phyloP scores from a whole-genome alignment of 345 rosid species.

The Geranium rotundifolium region DNA sequence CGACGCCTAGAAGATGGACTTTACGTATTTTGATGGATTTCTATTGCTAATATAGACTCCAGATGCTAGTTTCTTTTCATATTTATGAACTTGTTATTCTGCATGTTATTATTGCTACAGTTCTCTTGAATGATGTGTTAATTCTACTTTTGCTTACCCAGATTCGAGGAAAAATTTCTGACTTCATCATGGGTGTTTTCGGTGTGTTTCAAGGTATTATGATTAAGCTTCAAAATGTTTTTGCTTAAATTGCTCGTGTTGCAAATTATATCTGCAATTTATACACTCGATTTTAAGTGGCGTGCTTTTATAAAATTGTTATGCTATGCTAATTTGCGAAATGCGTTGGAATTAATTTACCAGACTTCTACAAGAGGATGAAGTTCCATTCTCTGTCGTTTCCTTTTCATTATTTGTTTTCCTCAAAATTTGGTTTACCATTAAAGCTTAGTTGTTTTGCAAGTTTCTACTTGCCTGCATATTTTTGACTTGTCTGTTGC shows the following conservation, averaged over 20 bases:
- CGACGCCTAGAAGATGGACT: not conserved
- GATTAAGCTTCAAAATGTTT: not conserved
- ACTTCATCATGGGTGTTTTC: conserved; percentile 67
- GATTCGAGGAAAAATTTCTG: conserved; percentile 71
- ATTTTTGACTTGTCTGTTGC: not conserved
- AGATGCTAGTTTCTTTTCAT: not conserved
- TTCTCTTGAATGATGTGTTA: conserved; percentile 6
- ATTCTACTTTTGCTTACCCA: conserved; percentile 15
- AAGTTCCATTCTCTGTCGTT: no score
- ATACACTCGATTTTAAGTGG: not conserved
- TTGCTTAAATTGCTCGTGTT: not conserved
- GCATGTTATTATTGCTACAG: not conserved
- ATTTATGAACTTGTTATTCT: no score
- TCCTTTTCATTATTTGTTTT: no score
- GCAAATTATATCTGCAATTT: no score
- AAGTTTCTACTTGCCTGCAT: not conserved
- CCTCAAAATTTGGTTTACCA: no score
- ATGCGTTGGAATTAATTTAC: no score
- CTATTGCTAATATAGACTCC: not conserved
- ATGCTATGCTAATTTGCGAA: not conserved
- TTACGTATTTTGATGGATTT: not conserved
- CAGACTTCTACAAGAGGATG: no score
- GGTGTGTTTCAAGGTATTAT: conserved; percentile 73
- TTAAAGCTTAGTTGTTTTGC: no score
- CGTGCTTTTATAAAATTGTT: not conserved